Evolutionary conservation across 768 basidiomycete genomes (phyloP).

Genomic region (Macrocybe gigantea): DNA sequence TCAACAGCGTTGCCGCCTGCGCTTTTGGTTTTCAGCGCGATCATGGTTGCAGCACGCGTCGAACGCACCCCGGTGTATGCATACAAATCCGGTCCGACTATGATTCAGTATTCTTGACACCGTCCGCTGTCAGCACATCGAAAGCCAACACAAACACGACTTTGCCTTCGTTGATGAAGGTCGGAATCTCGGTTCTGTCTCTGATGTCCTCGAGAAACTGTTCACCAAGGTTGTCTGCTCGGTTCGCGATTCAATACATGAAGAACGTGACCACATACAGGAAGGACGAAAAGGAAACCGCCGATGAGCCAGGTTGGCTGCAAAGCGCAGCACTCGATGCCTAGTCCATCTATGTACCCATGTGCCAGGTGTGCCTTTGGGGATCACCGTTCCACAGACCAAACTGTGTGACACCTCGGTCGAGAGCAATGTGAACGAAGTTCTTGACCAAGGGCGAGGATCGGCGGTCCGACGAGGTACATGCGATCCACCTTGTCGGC

Average conservation of each 20-base stretch:
- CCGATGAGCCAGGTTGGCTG: constrained; percentile 29
- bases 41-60: neutral
- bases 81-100: constrained; percentile 27
- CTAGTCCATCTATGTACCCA: constrained; percentile 23
- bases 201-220: constrained; percentile 6
- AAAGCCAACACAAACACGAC: constrained; percentile 17
- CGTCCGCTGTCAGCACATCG: constrained; percentile 17
- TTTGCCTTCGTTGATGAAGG: constrained; percentile 14
- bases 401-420: constrained; percentile 25
- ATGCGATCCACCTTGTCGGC: constrained; percentile 15
- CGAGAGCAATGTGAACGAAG: constrained; percentile 26
- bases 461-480: constrained; percentile 21
- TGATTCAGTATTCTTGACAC: constrained; percentile 18
- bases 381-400: constrained; percentile 18
- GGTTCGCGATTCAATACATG: neutral
- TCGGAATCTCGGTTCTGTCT: constrained; percentile 12
- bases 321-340: constrained; percentile 26
- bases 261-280: neutral
- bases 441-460: constrained; percentile 15
- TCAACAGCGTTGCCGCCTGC: constrained; percentile 20
- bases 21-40: neutral
- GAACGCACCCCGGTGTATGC: constrained; percentile 22
- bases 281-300: constrained; percentile 5
- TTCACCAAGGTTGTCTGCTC: constrained; percentile 10
- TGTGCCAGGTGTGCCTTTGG: constrained; percentile 20